A percentile compares a stretch with the other conserved stretches of the same genome.
Conservation (phyloP, 1,139 yeast species). For the Candida neerlandica region DNA sequence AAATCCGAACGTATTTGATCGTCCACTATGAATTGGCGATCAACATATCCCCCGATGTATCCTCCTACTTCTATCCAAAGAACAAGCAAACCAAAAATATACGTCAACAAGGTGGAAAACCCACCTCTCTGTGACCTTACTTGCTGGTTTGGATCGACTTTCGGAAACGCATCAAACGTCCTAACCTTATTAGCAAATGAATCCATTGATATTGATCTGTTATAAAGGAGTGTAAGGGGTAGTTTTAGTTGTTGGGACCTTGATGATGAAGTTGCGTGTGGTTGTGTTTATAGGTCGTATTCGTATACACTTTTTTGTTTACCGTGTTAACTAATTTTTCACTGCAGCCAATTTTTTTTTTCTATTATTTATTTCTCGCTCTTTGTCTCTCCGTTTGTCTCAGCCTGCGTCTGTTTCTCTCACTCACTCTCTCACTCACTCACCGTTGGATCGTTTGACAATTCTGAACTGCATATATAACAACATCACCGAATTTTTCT, state of each 20-base stretch:
- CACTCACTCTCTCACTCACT: too few species aligned
- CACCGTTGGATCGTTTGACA: not conserved
- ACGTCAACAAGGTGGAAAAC: conserved; percentile 65
- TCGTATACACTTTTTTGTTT: not conserved
- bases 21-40: conserved; percentile 77
- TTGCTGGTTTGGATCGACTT: conserved; percentile 75
- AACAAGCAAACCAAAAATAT: conserved; percentile 62
- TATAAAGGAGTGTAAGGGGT: not conserved
- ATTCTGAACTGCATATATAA: not conserved
- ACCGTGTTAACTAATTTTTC: conserved; percentile 6
- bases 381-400: not conserved
- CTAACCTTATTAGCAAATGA: conserved; percentile 45
- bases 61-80: conserved; percentile 89
- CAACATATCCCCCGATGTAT: conserved; percentile 79
- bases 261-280: not conserved
- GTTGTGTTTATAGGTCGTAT: not conserved
- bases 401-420: too few species aligned
- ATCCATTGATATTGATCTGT: conserved; percentile 30
- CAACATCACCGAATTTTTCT: not conserved
- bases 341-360: conserved; percentile 3
- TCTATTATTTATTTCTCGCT: not conserved
- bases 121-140: conserved; percentile 80
- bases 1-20: conserved; percentile 61
- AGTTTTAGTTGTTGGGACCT: conserved; percentile 1
- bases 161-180: conserved; percentile 90